Base-by-base conservation (phyloP, 2,329 filamentous ascomycete genomes). In the Sarocladium strictum region DNA sequence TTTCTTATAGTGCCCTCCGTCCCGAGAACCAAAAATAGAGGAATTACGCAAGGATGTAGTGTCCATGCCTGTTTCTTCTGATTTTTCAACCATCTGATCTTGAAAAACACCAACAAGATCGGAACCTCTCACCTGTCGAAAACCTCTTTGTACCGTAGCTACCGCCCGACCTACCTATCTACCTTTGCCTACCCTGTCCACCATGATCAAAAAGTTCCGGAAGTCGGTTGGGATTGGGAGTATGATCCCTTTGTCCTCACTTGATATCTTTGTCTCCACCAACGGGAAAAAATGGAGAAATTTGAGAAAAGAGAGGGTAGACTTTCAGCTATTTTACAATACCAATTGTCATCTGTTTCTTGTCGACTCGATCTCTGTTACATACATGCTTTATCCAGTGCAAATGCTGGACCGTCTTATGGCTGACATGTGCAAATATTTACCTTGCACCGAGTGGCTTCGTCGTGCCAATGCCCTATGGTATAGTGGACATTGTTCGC, bases 11-110 rank as follows among this genome's bases (percentile, higher is more conserved):
- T 65, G 79, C 84, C 69, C 87, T 94, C 70, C 88, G 89, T 70
- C 89, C 89, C 63, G 89, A 94, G 81, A 93, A 93, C 82, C 83
- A 88, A 76, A 86, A 89, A 76, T 89, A 86, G 50, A 53, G 32
- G 35, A 9, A 19, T 14, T 12, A 15, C 21, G 10, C 23, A 47
- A 47, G 12, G 43, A 47, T 3, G 10, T n/a, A 29, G 14, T n/a
- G 14, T 26, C 43, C 3, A n/a, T 27, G 43, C n/a, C n/a, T 47
- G 43, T 27, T 19, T 15, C 29, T 21, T 27, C 24, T 14, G 15
- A 23, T 27, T 4, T 47, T 15, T 27, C 35, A 17, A 33, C 23
- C 29, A 27, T 32, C 23, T 51, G 47, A 21, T 47, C 43, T 47
- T 47, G 43, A n/a, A 47, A 47, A 47, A 7, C 23, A 6, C 40